Conservation (phyloP, 2,329 filamentous ascomycete genomes). For the Alternaria tenuissima region DNA sequence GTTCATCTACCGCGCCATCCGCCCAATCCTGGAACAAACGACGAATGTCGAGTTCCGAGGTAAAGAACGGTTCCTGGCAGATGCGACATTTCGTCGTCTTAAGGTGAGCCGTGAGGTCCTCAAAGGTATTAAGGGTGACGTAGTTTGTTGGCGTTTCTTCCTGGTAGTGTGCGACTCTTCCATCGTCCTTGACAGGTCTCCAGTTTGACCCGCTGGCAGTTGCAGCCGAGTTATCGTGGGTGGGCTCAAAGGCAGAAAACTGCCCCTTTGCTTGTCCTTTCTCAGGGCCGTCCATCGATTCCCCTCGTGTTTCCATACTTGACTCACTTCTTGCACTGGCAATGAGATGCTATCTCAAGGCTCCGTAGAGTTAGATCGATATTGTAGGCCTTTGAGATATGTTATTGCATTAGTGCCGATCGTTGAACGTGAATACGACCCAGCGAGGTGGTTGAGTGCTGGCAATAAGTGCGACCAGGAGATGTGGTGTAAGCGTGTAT, state of each 20-base stretch:
- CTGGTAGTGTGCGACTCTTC: constrained; percentile 1
- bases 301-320: neutral
- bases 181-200: neutral
- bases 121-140: constrained; percentile 13
- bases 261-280: neutral
- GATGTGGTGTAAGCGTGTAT: neutral
- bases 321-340: neutral
- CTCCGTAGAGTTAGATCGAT: neutral
- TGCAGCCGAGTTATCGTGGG: neutral
- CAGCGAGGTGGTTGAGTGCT: neutral
- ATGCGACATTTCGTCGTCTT: constrained; percentile 17
- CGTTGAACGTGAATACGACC: neutral
- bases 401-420: neutral
- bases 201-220: neutral
- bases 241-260: neutral
- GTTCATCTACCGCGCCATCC: constrained; percentile 3
- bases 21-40: constrained; percentile 28
- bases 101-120: constrained; percentile 22
- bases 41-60: constrained; percentile 16
- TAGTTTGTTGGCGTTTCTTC: constrained; percentile 5
- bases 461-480: neutral
- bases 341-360: neutral
- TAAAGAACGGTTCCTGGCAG: constrained; percentile 21
- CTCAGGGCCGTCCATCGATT: neutral
- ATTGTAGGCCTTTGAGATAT: neutral